Evolutionary conservation across 768 basidiomycete genomes (phyloP), one percentile per base, ranked within the genome.

Genomic region (Lyophyllum decastes): DNA sequence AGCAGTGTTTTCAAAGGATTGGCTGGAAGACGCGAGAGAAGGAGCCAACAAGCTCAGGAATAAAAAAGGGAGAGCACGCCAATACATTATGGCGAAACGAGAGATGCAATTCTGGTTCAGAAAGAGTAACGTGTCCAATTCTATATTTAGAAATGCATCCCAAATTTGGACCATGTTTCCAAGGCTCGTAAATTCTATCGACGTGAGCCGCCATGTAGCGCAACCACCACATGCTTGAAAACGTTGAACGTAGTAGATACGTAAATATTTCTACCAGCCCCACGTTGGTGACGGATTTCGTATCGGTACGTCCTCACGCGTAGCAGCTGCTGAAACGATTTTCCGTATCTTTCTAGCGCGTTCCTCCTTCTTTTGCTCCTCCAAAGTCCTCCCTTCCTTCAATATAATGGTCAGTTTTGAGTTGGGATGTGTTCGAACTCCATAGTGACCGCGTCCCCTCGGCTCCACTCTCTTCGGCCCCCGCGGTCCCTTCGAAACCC

Each of bases 401-500:
- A 97, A 70, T 6, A 93, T 69, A 34, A 96, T 89, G 64, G 82
- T 82, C 66, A 97, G 67, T 46, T 87, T 83, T 10, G 95, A 85
- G 57, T 86, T 84, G 0, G 86, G 89, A 69, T 92, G 92, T 12
- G 82, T 78, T 49, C 88, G 87, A 57, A 94, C 79, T 52, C 96
- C 96, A 55, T 71, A 78, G 64, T 88, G 88, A 33, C 90, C 91
- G 61, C 95, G 85, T 52, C 93, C 96, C 71, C 86, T 88, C 57
- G 90, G 85, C 63, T 97, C 94, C 19, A 94, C 63, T 52, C 88
- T 84, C 59, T 83, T 86, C 38, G 83, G 75, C 22, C 76, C 73
- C 38, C 80, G 83, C 7, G 78, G 78, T 5, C 90, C 94, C 71
- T 98, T 98, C 47, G 85, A 89, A 16, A 97, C 94, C 96, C 95